Conservation (phyloP, 2,329 filamentous ascomycete species). For the Fusarium azukiicola region DNA sequence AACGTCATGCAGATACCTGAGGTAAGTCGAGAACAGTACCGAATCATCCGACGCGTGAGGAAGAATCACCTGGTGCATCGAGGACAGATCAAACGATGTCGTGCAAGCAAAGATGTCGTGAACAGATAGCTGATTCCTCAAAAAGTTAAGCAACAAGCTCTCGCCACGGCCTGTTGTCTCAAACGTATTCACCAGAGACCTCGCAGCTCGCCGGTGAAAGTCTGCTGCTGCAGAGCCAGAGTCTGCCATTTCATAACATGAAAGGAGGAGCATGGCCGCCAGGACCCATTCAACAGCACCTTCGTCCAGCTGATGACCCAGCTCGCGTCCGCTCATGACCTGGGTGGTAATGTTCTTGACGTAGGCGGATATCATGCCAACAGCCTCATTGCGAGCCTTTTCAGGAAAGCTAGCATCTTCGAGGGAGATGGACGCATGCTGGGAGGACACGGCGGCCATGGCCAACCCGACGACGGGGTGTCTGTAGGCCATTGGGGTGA, state of each 20-base stretch:
- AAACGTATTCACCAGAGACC: conserved; percentile 57
- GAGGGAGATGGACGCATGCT: conserved; percentile 52
- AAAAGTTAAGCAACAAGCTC: conserved; percentile 53
- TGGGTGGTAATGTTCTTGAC: conserved; percentile 35
- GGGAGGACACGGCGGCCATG: conserved; percentile 55
- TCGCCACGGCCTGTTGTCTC: conserved; percentile 42
- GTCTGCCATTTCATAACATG: conserved; percentile 57
- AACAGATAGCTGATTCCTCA: conserved; percentile 56
- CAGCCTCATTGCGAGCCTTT: conserved; percentile 54
- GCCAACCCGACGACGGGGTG: conserved; percentile 55
- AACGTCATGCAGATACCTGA: conserved; percentile 30
- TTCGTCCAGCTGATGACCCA: conserved; percentile 24
- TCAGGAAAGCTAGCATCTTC: conserved; percentile 52
- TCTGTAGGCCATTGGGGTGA: conserved; percentile 53
- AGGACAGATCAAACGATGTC: conserved; percentile 44
- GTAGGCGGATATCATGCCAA: conserved; percentile 50
- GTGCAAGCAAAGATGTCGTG: conserved; percentile 55
- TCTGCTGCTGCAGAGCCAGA: conserved; percentile 53
- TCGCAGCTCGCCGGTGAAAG: conserved; percentile 54
- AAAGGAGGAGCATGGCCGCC: conserved; percentile 56
- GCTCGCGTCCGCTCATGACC: conserved; percentile 28
- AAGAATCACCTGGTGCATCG: conserved; percentile 30
- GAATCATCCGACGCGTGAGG: conserved; percentile 23
- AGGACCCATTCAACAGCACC: conserved; percentile 52
- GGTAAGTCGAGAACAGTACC: conserved; percentile 17